These are phyloP conservation scores for Cyclotella sp. DNA, from an alignment of 108 stramenopile genomes.

Conservation along the genomic window DNA sequence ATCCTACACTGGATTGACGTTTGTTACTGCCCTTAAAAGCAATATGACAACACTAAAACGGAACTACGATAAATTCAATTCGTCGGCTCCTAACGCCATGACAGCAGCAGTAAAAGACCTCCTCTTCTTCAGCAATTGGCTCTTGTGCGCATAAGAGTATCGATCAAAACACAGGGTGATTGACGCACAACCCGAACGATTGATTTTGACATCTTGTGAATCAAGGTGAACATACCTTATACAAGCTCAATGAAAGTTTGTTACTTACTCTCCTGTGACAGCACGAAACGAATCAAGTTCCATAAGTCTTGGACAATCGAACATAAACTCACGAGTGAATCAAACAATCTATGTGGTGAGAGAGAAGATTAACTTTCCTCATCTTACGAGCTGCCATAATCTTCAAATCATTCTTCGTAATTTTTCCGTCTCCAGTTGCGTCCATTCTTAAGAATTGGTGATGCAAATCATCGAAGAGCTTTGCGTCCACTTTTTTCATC, in stretches of 20 bases:
- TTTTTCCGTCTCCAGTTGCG: conserved; percentile 50
- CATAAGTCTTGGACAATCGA: too few species aligned
- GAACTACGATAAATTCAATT: neutral
- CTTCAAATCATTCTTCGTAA: conserved; percentile 61
- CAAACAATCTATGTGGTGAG: too few species aligned
- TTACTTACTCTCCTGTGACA: neutral
- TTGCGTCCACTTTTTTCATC: conserved; percentile 75
- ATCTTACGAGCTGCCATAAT: conserved; percentile 57
- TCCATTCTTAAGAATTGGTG: conserved; percentile 66
- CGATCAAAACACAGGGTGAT: too few species aligned
- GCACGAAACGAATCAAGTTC: too few species aligned
- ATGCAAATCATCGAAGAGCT: conserved; percentile 67
- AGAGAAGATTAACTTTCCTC: conserved; percentile 8
- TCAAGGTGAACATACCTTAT: neutral
- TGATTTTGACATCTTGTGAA: too few species aligned
- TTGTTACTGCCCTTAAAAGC: too few species aligned
- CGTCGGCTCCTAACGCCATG: neutral
- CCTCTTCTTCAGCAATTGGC: neutral
- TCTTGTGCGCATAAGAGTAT: neutral
- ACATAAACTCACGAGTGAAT: too few species aligned
- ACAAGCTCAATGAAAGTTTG: neutral
- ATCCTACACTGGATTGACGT: too few species aligned
- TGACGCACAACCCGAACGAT: too few species aligned
- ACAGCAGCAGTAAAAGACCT: neutral
- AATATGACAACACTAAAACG: too few species aligned